A percentile compares a stretch with the other conserved stretches of the same genome.
These are phyloP conservation scores for Aspergillus fumigatus DNA, from an alignment of 2,329 filamentous ascomycete species.

Conservation along the genomic window DNA sequence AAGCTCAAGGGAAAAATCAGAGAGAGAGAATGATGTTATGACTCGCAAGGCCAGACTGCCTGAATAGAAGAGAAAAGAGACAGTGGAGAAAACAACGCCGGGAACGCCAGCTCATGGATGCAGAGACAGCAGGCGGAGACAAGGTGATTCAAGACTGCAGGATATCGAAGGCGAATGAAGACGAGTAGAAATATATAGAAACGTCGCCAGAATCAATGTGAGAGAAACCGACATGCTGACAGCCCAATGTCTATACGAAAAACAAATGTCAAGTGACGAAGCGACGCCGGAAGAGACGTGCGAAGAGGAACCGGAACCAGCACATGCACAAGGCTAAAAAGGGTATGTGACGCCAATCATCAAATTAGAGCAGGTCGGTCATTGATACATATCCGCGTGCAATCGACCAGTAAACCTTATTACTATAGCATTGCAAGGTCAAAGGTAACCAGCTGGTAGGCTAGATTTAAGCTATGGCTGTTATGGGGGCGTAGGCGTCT, in stretches of 20 bases:
- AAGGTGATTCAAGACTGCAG: background rate
- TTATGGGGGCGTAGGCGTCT: slow-evolving; percentile 33
- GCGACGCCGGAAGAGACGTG: background rate
- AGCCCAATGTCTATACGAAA: slow-evolving; percentile 15
- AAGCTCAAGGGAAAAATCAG: background rate
- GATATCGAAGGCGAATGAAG: background rate
- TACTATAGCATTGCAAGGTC: slow-evolving; percentile 3
- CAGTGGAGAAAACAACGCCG: background rate
- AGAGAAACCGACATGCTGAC: slow-evolving; percentile 9
- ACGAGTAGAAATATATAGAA: background rate
- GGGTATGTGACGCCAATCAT: slow-evolving; percentile 18
- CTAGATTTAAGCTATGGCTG: slow-evolving; percentile 3
- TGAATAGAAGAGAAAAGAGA: background rate
- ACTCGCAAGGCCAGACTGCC: background rate
- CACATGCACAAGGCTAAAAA: background rate
- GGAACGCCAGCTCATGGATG: background rate
- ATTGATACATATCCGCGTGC: background rate
- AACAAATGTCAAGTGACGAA: slow-evolving; percentile 3
- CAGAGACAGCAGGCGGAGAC: background rate
- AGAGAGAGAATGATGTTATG: background rate
- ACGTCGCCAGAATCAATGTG: background rate
- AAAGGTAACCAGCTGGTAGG: slow-evolving; percentile 5
- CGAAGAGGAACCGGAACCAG: background rate
- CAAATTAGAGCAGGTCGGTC: slow-evolving; percentile 2
- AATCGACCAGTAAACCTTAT: slow-evolving; percentile 4